Conservation (phyloP, 2,329 filamentous ascomycete species). For the Cordyceps javanica region DNA sequence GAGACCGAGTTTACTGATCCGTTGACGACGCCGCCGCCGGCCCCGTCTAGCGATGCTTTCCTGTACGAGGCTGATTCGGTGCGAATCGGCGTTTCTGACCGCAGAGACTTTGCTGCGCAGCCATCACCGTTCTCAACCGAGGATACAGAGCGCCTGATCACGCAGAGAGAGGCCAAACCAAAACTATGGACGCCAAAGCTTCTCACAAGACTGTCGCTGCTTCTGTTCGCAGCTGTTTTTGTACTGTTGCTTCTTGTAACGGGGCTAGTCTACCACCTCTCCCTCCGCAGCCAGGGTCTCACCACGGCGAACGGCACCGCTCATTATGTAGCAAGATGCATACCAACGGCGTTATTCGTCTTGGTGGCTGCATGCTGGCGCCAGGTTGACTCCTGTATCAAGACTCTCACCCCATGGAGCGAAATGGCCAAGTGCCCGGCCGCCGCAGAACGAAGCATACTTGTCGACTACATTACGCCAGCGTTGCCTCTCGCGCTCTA, state of each 20-base stretch:
- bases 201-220: conserved; percentile 16
- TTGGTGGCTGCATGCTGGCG: conserved; percentile 23
- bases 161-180: background rate
- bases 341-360: conserved; percentile 22
- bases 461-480: conserved; percentile 28
- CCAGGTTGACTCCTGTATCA: conserved; percentile 25
- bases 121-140: background rate
- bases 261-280: conserved; percentile 18
- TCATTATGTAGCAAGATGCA: conserved; percentile 21
- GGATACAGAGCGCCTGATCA: background rate
- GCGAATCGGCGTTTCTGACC: background rate
- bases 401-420: conserved; percentile 23
- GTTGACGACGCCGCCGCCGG: background rate
- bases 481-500: conserved; percentile 18
- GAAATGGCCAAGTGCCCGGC: conserved; percentile 18
- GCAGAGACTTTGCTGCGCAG: background rate
- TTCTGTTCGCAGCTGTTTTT: conserved; percentile 18
- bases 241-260: conserved; percentile 18
- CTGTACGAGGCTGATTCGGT: background rate
- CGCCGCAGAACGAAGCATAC: conserved; percentile 17
- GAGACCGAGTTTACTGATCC: background rate
- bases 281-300: conserved; percentile 17
- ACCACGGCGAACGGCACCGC: conserved; percentile 17
- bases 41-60: background rate
- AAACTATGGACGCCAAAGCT: conserved; percentile 18